Percentiles rank a stretch among this genome's conserved stretches.
Conservation (phyloP, 306 rosid species). For the Prosopis cineraria region DNA sequence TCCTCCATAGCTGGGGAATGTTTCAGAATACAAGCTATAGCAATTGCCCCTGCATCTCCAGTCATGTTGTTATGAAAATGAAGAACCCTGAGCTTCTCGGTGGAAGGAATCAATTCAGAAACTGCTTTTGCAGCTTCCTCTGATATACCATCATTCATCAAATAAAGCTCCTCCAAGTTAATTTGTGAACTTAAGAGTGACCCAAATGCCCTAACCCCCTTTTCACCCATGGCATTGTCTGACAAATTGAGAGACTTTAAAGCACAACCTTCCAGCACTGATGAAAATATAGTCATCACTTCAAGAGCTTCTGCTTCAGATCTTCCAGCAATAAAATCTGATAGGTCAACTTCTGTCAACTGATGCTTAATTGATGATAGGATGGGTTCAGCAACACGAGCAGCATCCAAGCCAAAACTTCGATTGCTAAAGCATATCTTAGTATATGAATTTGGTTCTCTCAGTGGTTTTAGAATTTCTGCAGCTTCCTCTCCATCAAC, state of each 20-base stretch:
- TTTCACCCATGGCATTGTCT: conserved; percentile 87
- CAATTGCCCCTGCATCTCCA: conserved; percentile 61
- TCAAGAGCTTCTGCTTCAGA: conserved; percentile 82
- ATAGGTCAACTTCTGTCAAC: conserved; percentile 70
- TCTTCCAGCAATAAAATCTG: conserved; percentile 89
- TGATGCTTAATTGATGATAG: conserved; percentile 67
- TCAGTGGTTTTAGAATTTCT: conserved; percentile 62
- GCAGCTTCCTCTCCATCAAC: conserved; percentile 71
- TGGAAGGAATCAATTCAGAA: conserved; percentile 82
- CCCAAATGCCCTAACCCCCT: conserved; percentile 78
- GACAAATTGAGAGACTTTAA: conserved; percentile 72
- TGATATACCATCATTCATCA: conserved; percentile 92
- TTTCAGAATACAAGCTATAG: conserved; percentile 66
- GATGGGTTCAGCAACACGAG: conserved; percentile 69
- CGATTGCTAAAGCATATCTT: conserved; percentile 82
- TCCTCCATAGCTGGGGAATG: conserved; percentile 70
- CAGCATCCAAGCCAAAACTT: conserved; percentile 88
- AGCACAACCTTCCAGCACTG: conserved; percentile 69
- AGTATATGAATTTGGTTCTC: conserved; percentile 54
- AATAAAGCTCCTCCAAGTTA: conserved; percentile 81
- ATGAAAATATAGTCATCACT: conserved; percentile 81
- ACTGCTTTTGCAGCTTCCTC: conserved; percentile 94
- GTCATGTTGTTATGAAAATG: conserved; percentile 74
- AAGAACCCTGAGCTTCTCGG: conserved; percentile 78
- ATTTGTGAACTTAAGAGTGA: conserved; percentile 69